These are phyloP conservation scores for Nakazawaea ishiwadae DNA, from an alignment of 805 yeast genomes.

Conservation along the genomic window DNA sequence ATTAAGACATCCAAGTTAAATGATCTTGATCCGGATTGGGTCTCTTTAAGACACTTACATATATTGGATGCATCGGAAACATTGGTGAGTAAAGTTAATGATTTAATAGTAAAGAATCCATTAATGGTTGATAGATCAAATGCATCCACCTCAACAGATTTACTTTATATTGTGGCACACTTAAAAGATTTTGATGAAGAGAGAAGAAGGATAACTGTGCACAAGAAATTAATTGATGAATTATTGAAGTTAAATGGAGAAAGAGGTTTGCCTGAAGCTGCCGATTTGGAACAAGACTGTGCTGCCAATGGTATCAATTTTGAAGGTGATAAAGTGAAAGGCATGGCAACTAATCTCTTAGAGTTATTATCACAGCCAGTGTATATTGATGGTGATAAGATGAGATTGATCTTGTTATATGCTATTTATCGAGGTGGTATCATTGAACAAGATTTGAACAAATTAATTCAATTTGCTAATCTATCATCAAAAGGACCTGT, in stretches of 20 bases:
- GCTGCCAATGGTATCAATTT: constrained; percentile 67
- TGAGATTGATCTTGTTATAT: constrained; percentile 71
- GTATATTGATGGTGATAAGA: constrained; percentile 58
- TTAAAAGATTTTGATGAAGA: constrained; percentile 65
- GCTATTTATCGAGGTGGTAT: constrained; percentile 81
- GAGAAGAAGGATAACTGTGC: constrained; percentile 54
- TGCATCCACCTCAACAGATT: constrained; percentile 63
- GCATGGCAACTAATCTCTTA: constrained; percentile 59
- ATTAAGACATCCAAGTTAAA: constrained; percentile 44
- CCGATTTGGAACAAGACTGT: constrained; percentile 82
- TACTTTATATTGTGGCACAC: constrained; percentile 71
- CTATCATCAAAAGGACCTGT: constrained; percentile 31
- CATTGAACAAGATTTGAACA: constrained; percentile 64
- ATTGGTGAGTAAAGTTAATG: constrained; percentile 53
- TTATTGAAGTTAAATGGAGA: constrained; percentile 57
- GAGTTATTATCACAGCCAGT: constrained; percentile 44
- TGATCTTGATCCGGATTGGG: constrained; percentile 70
- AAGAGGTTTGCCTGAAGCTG: constrained; percentile 60
- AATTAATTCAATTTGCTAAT: constrained; percentile 56
- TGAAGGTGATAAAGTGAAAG: constrained; percentile 59
- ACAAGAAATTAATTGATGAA: constrained; percentile 58
- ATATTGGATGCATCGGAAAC: constrained; percentile 68
- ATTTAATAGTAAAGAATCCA: constrained; percentile 68
- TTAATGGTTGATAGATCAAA: constrained; percentile 64
- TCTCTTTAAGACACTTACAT: constrained; percentile 64